Conservation (phyloP, 169 alveolate species). For the Theileria orientalis region DNA sequence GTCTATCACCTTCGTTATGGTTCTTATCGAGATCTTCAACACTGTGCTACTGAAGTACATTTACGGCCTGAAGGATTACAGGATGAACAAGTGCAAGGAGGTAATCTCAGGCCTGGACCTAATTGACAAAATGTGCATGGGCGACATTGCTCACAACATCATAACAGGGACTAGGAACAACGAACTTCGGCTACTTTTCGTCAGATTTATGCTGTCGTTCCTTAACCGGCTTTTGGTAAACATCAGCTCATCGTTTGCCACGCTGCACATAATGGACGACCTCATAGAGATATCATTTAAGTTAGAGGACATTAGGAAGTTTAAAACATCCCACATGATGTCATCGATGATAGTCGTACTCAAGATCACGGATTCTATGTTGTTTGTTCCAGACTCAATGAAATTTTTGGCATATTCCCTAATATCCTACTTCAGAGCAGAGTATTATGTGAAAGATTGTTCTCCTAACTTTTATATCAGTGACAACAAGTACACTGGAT, state of each 20-base stretch:
- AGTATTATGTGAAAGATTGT: neutral
- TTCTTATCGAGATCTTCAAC: constrained; percentile 19
- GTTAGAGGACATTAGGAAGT: neutral
- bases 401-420: neutral
- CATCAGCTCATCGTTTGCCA: neutral
- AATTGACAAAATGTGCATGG: constrained; percentile 14
- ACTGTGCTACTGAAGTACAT: constrained; percentile 11
- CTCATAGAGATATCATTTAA: neutral
- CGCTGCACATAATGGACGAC: neutral
- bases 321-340: neutral
- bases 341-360: neutral
- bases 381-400: neutral
- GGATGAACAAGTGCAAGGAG: constrained; percentile 25
- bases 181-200: constrained; percentile 30
- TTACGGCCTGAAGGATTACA: constrained; percentile 28
- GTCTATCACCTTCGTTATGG: neutral
- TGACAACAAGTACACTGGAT: neutral
- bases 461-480: constrained; percentile 49
- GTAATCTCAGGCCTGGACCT: constrained; percentile 16
- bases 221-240: constrained; percentile 13
- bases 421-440: constrained; percentile 1
- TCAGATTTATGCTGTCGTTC: constrained; percentile 18
- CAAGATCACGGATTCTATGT: neutral
- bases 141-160: constrained; percentile 46
- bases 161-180: constrained; percentile 29